A percentile compares a stretch with the other conserved stretches of the same genome.
Evolutionary conservation across 192 early-diverging fungal genomes (phyloP).

Genomic region (Umbelopsis vinacea): DNA sequence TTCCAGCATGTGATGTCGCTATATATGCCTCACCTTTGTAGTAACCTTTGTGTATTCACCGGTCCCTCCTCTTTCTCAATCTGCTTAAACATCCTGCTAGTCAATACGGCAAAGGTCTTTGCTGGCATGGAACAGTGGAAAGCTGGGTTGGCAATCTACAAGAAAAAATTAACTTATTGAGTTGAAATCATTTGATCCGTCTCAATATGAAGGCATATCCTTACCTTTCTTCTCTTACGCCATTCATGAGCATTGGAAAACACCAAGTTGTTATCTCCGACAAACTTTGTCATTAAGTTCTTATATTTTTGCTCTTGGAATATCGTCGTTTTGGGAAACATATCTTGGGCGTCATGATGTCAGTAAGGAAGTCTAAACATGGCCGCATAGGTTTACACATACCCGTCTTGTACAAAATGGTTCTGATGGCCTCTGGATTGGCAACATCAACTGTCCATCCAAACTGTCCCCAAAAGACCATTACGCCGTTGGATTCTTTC

Average conservation of each 20-base stretch:
- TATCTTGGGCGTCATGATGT: background rate
- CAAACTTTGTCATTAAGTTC: background rate
- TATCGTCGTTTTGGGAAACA: background rate
- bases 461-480: background rate
- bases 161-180: too few species aligned
- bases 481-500: constrained; percentile 1
- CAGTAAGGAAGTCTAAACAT: background rate
- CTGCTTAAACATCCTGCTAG: constrained; percentile 21
- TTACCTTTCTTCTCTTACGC: constrained; percentile 17
- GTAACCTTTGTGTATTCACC: constrained; percentile 22
- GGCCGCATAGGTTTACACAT: background rate
- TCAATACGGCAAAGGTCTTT: constrained; percentile 26
- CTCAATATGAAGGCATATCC: too few species aligned
- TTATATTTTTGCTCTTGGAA: too few species aligned
- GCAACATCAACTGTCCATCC: background rate
- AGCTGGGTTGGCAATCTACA: constrained; percentile 31
- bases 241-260: constrained; percentile 20
- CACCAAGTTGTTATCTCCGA: constrained; percentile 30
- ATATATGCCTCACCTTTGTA: constrained; percentile 16
- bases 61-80: background rate
- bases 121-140: constrained; percentile 40
- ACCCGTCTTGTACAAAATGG: constrained; percentile 6
- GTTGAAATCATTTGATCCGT: too few species aligned
- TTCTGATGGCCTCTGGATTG: constrained; percentile 2
- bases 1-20: background rate